Conservation (phyloP, 176 grass and related monocot species). For the Melocanna baccifera region DNA sequence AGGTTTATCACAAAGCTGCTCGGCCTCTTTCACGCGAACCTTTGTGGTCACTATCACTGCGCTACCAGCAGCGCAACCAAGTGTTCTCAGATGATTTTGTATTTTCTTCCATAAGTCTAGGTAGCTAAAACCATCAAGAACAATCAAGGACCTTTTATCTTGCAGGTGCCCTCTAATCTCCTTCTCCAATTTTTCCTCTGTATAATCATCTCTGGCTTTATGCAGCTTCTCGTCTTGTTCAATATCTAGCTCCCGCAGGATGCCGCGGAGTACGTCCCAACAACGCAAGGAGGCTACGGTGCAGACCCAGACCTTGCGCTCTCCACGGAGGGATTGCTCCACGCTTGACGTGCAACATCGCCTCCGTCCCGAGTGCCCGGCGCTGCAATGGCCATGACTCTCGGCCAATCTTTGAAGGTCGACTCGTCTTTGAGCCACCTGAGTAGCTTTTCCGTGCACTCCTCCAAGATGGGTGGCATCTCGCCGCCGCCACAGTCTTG, state of each 20-base stretch:
- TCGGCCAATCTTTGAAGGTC: too few relatives aligned
- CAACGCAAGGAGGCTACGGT: too few relatives aligned
- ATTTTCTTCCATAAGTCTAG: not conserved
- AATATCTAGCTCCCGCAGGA: not conserved
- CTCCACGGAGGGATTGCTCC: too few relatives aligned
- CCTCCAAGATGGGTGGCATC: too few relatives aligned
- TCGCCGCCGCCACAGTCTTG: too few relatives aligned
- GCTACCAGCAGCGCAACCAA: accelerated
- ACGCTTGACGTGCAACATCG: too few relatives aligned
- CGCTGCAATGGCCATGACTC: too few relatives aligned
- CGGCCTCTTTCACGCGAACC: too few relatives aligned
- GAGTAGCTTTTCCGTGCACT: too few relatives aligned
- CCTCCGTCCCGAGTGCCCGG: too few relatives aligned
- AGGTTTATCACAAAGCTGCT: not conserved
- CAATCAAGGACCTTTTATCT: not conserved
- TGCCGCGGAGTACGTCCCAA: not conserved
- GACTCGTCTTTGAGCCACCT: too few relatives aligned
- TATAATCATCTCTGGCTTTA: not conserved
- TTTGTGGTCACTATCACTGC: not conserved
- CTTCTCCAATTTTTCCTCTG: not conserved
- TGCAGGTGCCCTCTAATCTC: not conserved
- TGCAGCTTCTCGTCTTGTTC: not conserved
- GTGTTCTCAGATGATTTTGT: not conserved
- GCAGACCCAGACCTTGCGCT: too few relatives aligned
- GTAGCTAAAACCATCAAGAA: not conserved